Base-by-base conservation (phyloP, 345 rosid genomes). In the Cardamine occulta region DNA sequence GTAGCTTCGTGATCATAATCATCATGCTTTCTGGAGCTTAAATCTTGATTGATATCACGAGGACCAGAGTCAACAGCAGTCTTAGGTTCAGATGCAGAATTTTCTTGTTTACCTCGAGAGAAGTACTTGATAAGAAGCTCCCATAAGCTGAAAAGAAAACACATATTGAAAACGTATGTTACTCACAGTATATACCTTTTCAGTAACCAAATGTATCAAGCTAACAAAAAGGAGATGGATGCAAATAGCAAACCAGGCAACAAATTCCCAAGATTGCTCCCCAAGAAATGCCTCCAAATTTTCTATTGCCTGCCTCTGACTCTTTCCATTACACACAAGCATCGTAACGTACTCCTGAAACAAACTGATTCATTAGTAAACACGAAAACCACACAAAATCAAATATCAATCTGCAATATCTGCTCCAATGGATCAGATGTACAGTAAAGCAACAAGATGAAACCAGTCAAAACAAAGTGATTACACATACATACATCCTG, bases 261-360 rank as follows among this genome's bases (percentile, higher is more conserved):
- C 79, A 57, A 82, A 79, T 67, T 57, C 63, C 8, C 35, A 47
- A 65, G 80, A 55, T 53, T 62, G 39, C 31, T 75, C 58, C 42
- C 76, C 79, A 51, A 82, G 85, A 75, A 82, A 79, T 6, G 82
- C 80, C n/a, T 75, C 76, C 71, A 82, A 72, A 51, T 82, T 77
- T 28, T 79, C 73, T 58, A 49, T 63, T 28, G 73, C 70, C 65
- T 79, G 82, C 4, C 63, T 51, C 57, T 79, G 78, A 63, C 62
- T 56, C 80, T 82, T 79, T 12, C 85, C 85, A 37, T 75, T 82
- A 72, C 84, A 82, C 31, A 82, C 70, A 72, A 75, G 77, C 75
- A 82, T 66, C 7, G 72, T 68, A 66, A 75, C 47, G 35, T 82
- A 82, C 18, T 79, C 85, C 82, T 79, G 79, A 40, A 58, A 71